Evolutionary conservation across 441 rosid species (phyloP).

Genomic region (Cnidoscolus chayamansa): DNA sequence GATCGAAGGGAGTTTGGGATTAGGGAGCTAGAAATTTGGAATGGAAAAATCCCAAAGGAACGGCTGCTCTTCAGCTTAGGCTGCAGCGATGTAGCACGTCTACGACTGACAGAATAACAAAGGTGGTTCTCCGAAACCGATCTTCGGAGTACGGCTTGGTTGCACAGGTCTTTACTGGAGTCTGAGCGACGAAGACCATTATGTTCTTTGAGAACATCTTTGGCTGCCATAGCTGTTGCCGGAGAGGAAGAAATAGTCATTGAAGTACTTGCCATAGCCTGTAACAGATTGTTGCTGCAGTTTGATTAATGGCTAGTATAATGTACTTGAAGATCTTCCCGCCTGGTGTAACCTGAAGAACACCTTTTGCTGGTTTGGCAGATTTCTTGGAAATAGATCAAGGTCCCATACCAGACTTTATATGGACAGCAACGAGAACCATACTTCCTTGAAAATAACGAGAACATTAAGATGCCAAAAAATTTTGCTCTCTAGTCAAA

Average conservation of each 20-base stretch:
- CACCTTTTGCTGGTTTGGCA: constrained; percentile 2
- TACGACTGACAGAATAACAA: constrained; percentile 38
- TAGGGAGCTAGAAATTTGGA: constrained; percentile 49
- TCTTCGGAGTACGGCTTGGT: constrained; percentile 41
- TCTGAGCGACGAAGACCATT: constrained; percentile 49
- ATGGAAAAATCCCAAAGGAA: constrained; percentile 54
- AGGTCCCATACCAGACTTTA: constrained; percentile 12
- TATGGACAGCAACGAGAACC: constrained; percentile 10
- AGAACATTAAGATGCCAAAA: constrained; percentile 16
- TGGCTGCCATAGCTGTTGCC: constrained; percentile 26
- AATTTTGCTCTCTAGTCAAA: constrained; percentile 3
- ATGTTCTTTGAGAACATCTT: constrained; percentile 40
- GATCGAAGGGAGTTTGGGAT: constrained; percentile 51
- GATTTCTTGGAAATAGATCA: constrained; percentile 27
- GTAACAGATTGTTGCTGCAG: constrained; percentile 7
- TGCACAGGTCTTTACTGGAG: constrained; percentile 47
- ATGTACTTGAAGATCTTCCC: neutral
- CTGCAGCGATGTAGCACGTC: constrained; percentile 38
- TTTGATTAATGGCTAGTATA: neutral
- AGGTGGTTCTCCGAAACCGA: constrained; percentile 68
- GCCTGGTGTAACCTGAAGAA: neutral
- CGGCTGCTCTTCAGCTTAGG: constrained; percentile 53
- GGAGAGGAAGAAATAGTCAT: constrained; percentile 34
- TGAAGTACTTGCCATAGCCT: constrained; percentile 38
- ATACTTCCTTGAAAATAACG: constrained; percentile 27